Evolutionary conservation across 768 basidiomycete genomes (phyloP).

Genomic region (Collybiopsis luxurians): DNA sequence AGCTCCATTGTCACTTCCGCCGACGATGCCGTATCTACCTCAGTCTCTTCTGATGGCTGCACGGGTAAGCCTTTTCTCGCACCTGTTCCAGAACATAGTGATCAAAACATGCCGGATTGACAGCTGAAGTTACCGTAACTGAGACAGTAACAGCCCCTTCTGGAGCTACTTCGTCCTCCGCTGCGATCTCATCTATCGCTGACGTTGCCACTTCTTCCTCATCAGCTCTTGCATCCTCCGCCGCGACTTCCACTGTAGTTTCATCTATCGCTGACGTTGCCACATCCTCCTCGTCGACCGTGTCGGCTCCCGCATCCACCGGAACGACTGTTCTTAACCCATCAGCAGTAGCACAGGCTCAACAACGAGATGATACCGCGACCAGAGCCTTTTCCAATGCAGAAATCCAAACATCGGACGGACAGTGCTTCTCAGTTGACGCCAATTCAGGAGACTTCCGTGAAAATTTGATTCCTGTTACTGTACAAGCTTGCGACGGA

Average conservation of each 20-base stretch:
- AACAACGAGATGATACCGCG: conserved; percentile 18
- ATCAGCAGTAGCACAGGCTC: conserved; percentile 17
- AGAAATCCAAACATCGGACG: conserved; percentile 15
- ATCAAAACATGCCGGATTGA: too few relatives aligned
- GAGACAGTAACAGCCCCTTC: too few relatives aligned
- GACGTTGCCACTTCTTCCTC: too few relatives aligned
- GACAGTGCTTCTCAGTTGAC: conserved; percentile 17
- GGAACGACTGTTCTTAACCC: conserved; percentile 13
- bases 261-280: background rate
- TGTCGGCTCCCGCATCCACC: background rate
- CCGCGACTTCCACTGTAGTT: background rate
- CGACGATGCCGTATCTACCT: too few relatives aligned
- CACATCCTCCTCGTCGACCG: background rate
- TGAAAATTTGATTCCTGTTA: conserved; percentile 18
- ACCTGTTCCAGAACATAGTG: too few relatives aligned
- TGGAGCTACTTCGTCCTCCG: background rate
- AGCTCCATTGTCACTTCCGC: background rate
- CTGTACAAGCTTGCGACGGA: conserved; percentile 14
- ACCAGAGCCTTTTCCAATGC: conserved; percentile 18
- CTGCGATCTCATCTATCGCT: background rate
- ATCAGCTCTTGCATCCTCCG: too few relatives aligned
- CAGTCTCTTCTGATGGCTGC: too few relatives aligned
- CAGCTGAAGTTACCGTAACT: too few relatives aligned
- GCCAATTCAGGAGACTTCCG: conserved; percentile 18
- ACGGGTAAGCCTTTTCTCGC: too few relatives aligned